These are phyloP conservation scores for Penicillium sp. DNA, from an alignment of 2,329 filamentous ascomycete genomes.

Conservation along the genomic window DNA sequence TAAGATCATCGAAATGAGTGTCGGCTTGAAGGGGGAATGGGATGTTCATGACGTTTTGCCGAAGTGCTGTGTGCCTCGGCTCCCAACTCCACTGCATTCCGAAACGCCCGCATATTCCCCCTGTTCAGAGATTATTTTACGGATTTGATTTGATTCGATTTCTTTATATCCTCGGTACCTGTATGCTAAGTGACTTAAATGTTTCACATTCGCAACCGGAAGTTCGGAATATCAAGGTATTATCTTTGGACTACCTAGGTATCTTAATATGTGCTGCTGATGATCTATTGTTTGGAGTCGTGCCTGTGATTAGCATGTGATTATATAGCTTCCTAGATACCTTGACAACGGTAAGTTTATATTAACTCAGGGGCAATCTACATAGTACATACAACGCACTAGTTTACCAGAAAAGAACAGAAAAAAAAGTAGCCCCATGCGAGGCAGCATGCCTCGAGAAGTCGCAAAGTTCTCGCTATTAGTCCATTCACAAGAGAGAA, in stretches of 20 bases:
- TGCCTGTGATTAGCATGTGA: constrained; percentile 5
- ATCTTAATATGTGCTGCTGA: background rate
- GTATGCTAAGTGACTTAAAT: background rate
- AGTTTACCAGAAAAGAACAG: background rate
- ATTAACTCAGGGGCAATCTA: background rate
- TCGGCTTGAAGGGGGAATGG: constrained; percentile 24
- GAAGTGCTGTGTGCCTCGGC: constrained; percentile 35
- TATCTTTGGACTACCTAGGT: background rate
- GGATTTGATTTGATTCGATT: background rate
- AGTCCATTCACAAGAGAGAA: constrained; percentile 36
- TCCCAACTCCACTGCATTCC: constrained; percentile 20
- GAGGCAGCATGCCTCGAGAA: constrained; percentile 1
- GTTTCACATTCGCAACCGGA: background rate
- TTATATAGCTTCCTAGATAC: background rate
- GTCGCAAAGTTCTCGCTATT: constrained; percentile 36
- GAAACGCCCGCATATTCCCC: background rate
- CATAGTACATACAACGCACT: background rate
- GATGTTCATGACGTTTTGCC: constrained; percentile 39
- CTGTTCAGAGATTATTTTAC: background rate
- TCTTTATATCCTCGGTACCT: background rate
- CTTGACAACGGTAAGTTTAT: background rate
- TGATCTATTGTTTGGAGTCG: background rate
- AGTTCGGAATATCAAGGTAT: background rate
- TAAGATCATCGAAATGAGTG: constrained; percentile 30
- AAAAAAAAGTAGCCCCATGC: background rate